A percentile compares a stretch with the other conserved stretches of the same genome.
phyloP scores from a whole-genome alignment of 2,329 filamentous ascomycete species.

The Pleurostoma richardsiae region DNA sequence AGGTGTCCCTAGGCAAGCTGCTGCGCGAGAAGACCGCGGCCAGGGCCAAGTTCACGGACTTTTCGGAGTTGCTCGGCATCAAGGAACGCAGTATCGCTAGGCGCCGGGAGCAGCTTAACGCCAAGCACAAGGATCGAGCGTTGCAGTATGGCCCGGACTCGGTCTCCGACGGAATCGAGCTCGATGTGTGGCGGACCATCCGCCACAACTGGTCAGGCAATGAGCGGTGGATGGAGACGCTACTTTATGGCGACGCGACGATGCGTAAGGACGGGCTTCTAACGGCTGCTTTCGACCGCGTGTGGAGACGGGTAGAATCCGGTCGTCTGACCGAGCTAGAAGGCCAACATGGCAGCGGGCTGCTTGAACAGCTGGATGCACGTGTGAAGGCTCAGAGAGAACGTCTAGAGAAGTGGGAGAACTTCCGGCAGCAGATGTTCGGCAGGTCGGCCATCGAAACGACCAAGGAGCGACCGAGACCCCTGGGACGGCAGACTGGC shows the following conservation, averaged over 20 bases:
- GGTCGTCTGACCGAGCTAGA: constrained; percentile 54
- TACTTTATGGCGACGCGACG: constrained; percentile 62
- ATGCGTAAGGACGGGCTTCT: constrained; percentile 58
- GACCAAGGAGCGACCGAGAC: constrained; percentile 14
- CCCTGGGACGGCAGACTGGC: constrained; percentile 25
- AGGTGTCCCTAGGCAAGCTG: constrained; percentile 55
- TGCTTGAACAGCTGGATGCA: constrained; percentile 67
- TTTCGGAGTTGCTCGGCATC: constrained; percentile 57
- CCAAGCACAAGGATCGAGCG: constrained; percentile 16
- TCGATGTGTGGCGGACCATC: constrained; percentile 53
- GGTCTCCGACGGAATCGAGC: not conserved
- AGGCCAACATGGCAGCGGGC: constrained; percentile 34
- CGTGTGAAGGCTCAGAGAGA: constrained; percentile 63
- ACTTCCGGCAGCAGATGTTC: constrained; percentile 51
- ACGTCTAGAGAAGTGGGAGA: constrained; percentile 68
- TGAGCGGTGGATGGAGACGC: constrained; percentile 65
- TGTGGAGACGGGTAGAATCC: constrained; percentile 64
- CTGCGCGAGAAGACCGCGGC: constrained; percentile 57
- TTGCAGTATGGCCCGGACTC: not conserved
- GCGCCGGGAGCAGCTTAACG: constrained; percentile 42
- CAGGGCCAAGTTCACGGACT: constrained; percentile 54
- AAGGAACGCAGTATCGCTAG: constrained; percentile 56
- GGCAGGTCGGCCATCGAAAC: constrained; percentile 19
- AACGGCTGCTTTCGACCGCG: constrained; percentile 59
- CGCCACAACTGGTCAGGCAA: constrained; percentile 75